phyloP scores from a whole-genome alignment of 148 eudicot species.

The Silene latifolia region DNA sequence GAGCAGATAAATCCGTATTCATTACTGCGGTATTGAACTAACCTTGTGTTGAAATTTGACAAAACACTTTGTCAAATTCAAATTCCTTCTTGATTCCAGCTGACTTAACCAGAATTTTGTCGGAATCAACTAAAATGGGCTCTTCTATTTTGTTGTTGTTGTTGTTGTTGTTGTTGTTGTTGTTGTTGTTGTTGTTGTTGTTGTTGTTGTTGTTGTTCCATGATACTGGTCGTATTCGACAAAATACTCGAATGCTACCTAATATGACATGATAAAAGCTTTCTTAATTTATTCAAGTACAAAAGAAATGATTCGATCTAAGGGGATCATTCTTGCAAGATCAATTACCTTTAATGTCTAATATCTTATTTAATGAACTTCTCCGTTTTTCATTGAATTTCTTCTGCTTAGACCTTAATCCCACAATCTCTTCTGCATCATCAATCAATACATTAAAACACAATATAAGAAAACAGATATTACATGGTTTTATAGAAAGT shows the following conservation, averaged over 20 bases:
- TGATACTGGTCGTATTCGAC: conserved; percentile 51
- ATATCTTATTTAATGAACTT: conserved; percentile 54
- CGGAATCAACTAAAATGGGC: conserved; percentile 38
- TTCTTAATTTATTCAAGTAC: background rate
- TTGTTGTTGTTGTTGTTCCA: conserved; percentile 29
- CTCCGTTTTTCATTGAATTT: conserved; percentile 47
- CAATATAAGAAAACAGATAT: background rate
- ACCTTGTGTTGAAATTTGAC: conserved; percentile 61
- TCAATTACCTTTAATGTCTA: conserved; percentile 56
- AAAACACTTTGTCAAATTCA: conserved; percentile 60
- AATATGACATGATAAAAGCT: conserved; percentile 13
- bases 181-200: conserved; percentile 31
- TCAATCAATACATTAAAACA: conserved; percentile 9
- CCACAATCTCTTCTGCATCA: conserved; percentile 51
- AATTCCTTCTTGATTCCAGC: conserved; percentile 59
- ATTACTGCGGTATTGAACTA: conserved; percentile 14
- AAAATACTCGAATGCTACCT: conserved; percentile 71
- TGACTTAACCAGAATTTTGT: conserved; percentile 52
- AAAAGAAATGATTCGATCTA: background rate
- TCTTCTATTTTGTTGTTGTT: conserved; percentile 36
- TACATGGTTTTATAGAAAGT: background rate
- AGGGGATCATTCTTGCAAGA: background rate
- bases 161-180: conserved; percentile 23
- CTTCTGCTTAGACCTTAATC: conserved; percentile 41
- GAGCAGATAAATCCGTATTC: background rate